These are phyloP conservation scores for Annulohypoxylon maeteangense DNA, from an alignment of 495 filamentous ascomycete species.

Conservation along the genomic window DNA sequence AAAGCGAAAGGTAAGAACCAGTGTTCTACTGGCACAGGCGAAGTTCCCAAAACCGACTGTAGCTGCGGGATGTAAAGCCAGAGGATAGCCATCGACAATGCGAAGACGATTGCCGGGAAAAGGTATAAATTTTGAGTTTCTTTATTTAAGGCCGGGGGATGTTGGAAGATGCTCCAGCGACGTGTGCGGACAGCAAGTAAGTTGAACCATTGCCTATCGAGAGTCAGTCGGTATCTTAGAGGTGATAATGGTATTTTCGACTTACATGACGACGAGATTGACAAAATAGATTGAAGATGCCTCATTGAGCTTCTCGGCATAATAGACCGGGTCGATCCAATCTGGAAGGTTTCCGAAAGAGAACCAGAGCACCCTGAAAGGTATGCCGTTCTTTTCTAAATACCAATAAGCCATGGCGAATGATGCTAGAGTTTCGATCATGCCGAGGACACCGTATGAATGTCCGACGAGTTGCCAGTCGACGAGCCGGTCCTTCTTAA, in stretches of 20 bases:
- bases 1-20: conserved; percentile 74
- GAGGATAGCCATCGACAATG: conserved; percentile 69
- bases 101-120: conserved; percentile 71
- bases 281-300: conserved; percentile 78
- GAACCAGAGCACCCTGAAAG: conserved; percentile 68
- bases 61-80: conserved; percentile 70
- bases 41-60: conserved; percentile 64
- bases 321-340: conserved; percentile 59
- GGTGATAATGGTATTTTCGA: background rate
- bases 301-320: conserved; percentile 60
- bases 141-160: conserved; percentile 68
- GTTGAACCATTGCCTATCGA: conserved; percentile 73
- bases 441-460: conserved; percentile 70
- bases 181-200: conserved; percentile 71
- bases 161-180: conserved; percentile 72
- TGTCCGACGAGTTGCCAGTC: conserved; percentile 71
- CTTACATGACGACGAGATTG: conserved; percentile 74
- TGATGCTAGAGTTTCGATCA: conserved; percentile 67
- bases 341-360: conserved; percentile 63
- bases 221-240: background rate
- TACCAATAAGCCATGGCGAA: conserved; percentile 77
- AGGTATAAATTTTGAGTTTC: conserved; percentile 69
- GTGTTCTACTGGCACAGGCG: conserved; percentile 68
- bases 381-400: conserved; percentile 65
- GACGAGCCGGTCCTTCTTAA: conserved; percentile 71